Evolutionary conservation across 495 filamentous ascomycete genomes (phyloP).

Genomic region (Chaetomium tenue): DNA sequence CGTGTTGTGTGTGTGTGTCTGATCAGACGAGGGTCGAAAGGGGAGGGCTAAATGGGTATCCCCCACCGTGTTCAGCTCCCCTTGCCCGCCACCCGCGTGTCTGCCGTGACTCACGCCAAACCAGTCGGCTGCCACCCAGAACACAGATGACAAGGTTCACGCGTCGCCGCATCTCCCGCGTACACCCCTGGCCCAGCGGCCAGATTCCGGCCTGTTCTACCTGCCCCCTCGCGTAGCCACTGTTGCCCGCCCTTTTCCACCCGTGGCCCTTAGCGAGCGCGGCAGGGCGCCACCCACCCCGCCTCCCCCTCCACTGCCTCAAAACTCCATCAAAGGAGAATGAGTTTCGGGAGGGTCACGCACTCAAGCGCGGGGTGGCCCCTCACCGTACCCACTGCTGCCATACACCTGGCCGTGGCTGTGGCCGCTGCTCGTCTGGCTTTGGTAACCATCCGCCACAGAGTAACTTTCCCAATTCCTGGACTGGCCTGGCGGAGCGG

Average conservation of each 20-base stretch:
- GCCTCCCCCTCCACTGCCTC: background rate
- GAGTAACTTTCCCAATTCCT: slow-evolving; percentile 42
- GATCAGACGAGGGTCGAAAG: background rate
- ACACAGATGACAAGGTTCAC: background rate
- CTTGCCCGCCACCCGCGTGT: background rate
- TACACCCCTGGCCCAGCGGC: background rate
- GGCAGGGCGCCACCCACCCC: background rate
- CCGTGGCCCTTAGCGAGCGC: background rate
- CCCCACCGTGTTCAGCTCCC: background rate
- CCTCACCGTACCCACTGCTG: slow-evolving; percentile 42
- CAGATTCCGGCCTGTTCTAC: background rate
- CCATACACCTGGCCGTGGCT: slow-evolving; percentile 44
- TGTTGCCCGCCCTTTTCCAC: background rate
- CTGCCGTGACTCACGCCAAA: slow-evolving; percentile 2
- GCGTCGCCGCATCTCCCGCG: background rate
- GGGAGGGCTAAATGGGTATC: background rate
- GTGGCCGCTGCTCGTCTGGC: slow-evolving; percentile 36
- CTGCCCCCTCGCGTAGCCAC: background rate
- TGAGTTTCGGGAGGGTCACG: background rate
- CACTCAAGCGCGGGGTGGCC: slow-evolving; percentile 40
- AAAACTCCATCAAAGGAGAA: background rate
- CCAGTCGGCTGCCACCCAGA: slow-evolving; percentile 4
- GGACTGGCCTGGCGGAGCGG: slow-evolving; percentile 28
- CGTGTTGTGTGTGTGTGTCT: background rate
- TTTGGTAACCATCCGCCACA: slow-evolving; percentile 38